phyloP scores from a whole-genome alignment of 164 flowering plant species.

The Macadamia integrifolia region DNA sequence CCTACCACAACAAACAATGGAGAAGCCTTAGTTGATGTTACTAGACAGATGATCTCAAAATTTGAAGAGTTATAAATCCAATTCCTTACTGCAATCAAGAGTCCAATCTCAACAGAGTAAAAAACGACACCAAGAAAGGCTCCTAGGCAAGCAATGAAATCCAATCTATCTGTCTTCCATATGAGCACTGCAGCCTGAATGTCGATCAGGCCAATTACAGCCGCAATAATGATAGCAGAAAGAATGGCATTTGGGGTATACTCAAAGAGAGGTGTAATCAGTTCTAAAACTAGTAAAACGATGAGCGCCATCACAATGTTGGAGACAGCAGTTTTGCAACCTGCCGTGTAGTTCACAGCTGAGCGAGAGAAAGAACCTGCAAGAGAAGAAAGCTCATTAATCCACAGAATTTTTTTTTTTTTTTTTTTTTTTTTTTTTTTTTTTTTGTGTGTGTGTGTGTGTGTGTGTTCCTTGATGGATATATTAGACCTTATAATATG shows the following conservation, averaged over 20 bases:
- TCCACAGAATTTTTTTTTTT: neutral
- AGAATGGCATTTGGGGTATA: conserved; percentile 77
- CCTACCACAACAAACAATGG: conserved; percentile 27
- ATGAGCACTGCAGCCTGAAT: conserved; percentile 45
- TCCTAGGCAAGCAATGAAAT: conserved; percentile 68
- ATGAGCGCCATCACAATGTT: conserved; percentile 82
- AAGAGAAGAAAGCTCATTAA: no score
- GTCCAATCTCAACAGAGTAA: conserved; percentile 75
- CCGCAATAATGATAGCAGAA: conserved; percentile 72
- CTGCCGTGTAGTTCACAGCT: conserved; percentile 81
- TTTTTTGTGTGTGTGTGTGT: no score
- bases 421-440: no score
- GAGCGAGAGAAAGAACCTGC: conserved; percentile 87
- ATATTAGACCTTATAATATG: no score
- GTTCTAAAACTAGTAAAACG: conserved; percentile 45
- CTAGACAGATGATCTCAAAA: neutral
- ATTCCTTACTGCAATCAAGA: conserved; percentile 64
- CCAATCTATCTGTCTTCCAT: conserved; percentile 76
- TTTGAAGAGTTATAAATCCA: neutral
- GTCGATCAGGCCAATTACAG: conserved; percentile 78
- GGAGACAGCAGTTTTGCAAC: conserved; percentile 26
- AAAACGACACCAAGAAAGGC: conserved; percentile 86
- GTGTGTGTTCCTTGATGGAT: no score
- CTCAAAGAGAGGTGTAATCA: conserved; percentile 66
- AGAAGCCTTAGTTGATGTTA: neutral